phyloP scores from a whole-genome alignment of 306 rosid genomes.

The Hippophae gyantsensis region DNA sequence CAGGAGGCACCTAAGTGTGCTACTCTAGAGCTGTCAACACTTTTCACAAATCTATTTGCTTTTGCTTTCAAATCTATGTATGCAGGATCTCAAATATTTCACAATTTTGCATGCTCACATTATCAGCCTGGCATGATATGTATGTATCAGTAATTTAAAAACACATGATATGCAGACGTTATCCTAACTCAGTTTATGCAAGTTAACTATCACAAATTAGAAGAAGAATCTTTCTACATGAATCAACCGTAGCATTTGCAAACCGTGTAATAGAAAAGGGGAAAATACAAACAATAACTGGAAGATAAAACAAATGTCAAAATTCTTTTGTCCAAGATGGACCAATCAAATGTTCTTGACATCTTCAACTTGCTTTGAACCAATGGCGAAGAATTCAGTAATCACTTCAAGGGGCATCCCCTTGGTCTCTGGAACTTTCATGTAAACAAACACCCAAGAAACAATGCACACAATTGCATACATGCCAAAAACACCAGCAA shows the following conservation, averaged over 20 bases:
- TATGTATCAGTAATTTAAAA: no score
- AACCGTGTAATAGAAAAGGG: slow-evolving; percentile 2
- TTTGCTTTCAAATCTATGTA: no score
- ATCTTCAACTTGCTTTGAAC: slow-evolving; percentile 55
- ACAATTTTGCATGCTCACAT: no score
- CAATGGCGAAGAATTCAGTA: slow-evolving; percentile 79
- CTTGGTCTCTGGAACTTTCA: slow-evolving; percentile 93
- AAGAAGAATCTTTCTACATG: slow-evolving; percentile 17
- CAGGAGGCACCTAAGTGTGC: no score
- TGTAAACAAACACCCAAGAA: slow-evolving; percentile 67
- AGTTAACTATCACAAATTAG: no score
- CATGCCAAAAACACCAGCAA: slow-evolving; percentile 78
- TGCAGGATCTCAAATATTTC: no score
- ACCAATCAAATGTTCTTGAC: slow-evolving; percentile 27
- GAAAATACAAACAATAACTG: slow-evolving; percentile 22
- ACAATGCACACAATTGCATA: slow-evolving; percentile 71
- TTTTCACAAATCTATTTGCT: no score
- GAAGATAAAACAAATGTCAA: slow-evolving; percentile 24
- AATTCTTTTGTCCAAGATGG: slow-evolving; percentile 14
- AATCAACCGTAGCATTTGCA: slow-evolving; percentile 7
- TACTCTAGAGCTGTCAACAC: no score
- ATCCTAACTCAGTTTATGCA: no score
- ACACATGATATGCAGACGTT: no score
- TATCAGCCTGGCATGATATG: no score
- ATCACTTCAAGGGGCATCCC: slow-evolving; percentile 98